These are phyloP conservation scores for Bryoerythrophyllum caledonicum DNA, from an alignment of 225 moss, liverwort and hornwort species.

Conservation along the genomic window DNA sequence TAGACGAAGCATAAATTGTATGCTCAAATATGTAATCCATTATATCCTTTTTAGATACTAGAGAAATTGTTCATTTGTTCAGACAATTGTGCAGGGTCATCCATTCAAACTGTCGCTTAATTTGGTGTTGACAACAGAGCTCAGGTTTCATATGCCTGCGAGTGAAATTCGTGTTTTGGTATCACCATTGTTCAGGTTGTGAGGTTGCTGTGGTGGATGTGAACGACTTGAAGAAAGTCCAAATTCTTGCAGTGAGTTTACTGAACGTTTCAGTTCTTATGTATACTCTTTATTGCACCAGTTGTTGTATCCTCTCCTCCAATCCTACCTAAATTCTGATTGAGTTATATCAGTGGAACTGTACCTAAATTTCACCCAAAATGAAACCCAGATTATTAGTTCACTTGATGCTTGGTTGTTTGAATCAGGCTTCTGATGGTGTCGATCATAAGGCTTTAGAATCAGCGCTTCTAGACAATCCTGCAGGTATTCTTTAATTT, in stretches of 20 bases:
- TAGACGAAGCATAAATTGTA: neutral
- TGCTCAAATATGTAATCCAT: neutral
- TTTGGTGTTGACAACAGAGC: neutral
- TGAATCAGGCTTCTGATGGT: slow-evolving; percentile 43
- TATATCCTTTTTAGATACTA: neutral
- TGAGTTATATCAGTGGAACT: neutral
- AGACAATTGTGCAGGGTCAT: neutral
- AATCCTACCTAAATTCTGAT: neutral
- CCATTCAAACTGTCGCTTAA: neutral
- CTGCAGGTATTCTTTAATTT: slow-evolving; percentile 35
- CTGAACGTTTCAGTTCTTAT: neutral
- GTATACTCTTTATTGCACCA: neutral
- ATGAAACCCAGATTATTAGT: neutral
- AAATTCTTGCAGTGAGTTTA: slow-evolving; percentile 77
- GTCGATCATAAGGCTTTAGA: slow-evolving; percentile 44
- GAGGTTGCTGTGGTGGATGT: slow-evolving; percentile 95
- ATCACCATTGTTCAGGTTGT: slow-evolving; percentile 47
- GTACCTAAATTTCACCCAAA: no score
- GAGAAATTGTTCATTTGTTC: neutral
- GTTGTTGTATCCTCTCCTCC: neutral
- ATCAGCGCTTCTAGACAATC: slow-evolving; percentile 49
- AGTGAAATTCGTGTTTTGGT: neutral
- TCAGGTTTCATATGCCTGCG: neutral
- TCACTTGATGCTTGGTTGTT: slow-evolving; percentile 3
- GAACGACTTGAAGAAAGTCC: slow-evolving; percentile 86